These are phyloP conservation scores for Cyathus striatus DNA, from an alignment of 768 basidiomycete species.

Conservation along the genomic window DNA sequence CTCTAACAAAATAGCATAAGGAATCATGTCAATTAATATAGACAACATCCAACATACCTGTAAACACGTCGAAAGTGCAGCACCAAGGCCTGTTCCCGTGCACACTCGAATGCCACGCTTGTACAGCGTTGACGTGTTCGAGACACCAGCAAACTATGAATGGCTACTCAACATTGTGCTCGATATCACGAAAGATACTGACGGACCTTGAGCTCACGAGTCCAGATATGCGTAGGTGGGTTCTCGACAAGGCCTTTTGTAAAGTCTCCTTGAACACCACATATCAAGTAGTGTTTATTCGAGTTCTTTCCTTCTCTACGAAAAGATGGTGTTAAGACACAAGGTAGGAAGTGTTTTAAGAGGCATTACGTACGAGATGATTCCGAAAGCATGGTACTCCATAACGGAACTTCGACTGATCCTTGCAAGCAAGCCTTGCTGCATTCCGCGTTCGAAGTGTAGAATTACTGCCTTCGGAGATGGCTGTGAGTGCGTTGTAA, in stretches of 20 bases:
- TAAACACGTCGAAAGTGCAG: conserved; percentile 74
- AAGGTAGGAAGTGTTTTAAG: conserved; percentile 3
- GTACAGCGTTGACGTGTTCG: conserved; percentile 73
- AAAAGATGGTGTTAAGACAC: background rate
- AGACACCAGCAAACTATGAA: conserved; percentile 70
- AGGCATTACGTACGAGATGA: conserved; percentile 59
- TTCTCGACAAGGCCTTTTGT: conserved; percentile 68
- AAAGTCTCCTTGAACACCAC: conserved; percentile 83
- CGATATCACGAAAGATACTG: conserved; percentile 4
- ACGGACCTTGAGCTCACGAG: conserved; percentile 70
- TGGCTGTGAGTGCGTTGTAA: conserved; percentile 38
- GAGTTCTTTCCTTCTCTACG: conserved; percentile 65
- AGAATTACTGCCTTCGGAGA: conserved; percentile 78
- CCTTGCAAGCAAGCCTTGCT: conserved; percentile 76
- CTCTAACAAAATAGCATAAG: conserved; percentile 28
- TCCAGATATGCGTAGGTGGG: conserved; percentile 73
- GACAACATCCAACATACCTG: conserved; percentile 46
- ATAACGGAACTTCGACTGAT: conserved; percentile 70
- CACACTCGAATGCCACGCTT: conserved; percentile 80
- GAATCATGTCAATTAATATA: background rate
- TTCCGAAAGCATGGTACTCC: conserved; percentile 86
- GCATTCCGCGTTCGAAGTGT: conserved; percentile 82
- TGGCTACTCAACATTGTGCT: conserved; percentile 1
- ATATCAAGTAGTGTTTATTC: conserved; percentile 77
- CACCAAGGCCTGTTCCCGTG: conserved; percentile 81